Conservation (phyloP, 805 yeast species). For the Tetrapisispora phaffii region DNA sequence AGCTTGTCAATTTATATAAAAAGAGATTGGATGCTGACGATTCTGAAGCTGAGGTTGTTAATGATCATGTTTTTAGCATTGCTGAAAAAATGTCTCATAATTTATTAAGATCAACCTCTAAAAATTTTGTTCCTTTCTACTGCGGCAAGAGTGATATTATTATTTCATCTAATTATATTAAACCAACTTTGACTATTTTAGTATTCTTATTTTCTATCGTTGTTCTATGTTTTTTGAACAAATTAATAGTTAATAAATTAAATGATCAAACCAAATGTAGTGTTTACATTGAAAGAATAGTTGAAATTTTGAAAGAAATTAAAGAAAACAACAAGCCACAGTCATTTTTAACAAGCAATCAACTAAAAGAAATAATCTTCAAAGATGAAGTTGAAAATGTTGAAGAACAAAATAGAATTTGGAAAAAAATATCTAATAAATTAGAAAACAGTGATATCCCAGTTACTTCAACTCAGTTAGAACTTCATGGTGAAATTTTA, state of each 20-base stretch:
- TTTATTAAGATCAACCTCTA: constrained; percentile 55
- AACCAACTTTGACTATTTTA: not conserved
- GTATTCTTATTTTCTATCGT: not conserved
- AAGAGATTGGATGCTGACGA: not conserved
- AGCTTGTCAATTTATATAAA: not conserved
- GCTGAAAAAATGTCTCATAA: not conserved
- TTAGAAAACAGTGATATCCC: constrained; percentile 47
- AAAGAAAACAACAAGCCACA: constrained; percentile 26
- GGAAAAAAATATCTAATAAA: constrained; percentile 45
- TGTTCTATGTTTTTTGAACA: not conserved
- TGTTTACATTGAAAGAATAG: constrained; percentile 10
- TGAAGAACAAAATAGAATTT: constrained; percentile 38
- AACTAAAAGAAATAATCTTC: constrained; percentile 53
- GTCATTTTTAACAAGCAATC: constrained; percentile 55
- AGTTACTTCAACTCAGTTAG: constrained; percentile 49
- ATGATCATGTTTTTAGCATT: not conserved
- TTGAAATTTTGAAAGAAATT: constrained; percentile 40
- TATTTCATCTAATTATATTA: not conserved
- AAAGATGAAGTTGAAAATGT: constrained; percentile 6
- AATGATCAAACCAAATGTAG: not conserved
- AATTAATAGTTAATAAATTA: not conserved
- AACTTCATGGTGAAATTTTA: constrained; percentile 74
- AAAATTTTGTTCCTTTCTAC: constrained; percentile 40
- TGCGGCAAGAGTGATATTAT: constrained; percentile 39
- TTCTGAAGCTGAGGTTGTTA: not conserved